These are phyloP conservation scores for Smallanthus sonchifolius DNA, from an alignment of 129 eudicot genomes.

Conservation along the genomic window DNA sequence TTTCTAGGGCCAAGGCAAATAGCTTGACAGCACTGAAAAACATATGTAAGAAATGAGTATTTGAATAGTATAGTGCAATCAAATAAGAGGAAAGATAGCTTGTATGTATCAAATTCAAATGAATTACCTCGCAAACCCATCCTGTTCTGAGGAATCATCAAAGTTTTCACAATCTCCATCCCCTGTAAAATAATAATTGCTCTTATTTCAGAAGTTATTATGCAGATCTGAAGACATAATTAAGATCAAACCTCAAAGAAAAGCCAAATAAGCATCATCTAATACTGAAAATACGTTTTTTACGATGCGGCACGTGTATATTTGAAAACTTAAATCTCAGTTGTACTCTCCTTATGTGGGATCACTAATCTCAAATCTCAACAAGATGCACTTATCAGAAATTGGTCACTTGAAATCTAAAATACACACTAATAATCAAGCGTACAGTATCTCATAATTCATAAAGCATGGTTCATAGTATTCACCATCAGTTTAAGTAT, in stretches of 20 bases:
- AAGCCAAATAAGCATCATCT: not conserved
- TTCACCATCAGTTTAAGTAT: not conserved
- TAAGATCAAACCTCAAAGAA: not conserved
- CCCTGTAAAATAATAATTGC: constrained; percentile 39
- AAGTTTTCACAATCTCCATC: constrained; percentile 31
- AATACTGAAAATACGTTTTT: not conserved
- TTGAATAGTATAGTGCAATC: not conserved
- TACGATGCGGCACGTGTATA: not conserved
- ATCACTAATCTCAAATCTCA: constrained; percentile 8
- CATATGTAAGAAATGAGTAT: constrained; percentile 15
- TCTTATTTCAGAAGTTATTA: not conserved
- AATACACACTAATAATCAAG: constrained; percentile 2
- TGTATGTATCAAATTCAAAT: constrained; percentile 10
- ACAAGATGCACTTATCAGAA: constrained; percentile 2
- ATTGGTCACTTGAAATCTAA: not conserved
- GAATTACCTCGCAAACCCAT: constrained; percentile 62
- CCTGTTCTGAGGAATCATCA: constrained; percentile 38
- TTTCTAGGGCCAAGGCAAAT: constrained; percentile 61
- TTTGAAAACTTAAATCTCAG: not conserved
- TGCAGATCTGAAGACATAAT: constrained; percentile 1
- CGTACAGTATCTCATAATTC: constrained; percentile 10
- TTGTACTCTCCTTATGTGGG: not conserved
- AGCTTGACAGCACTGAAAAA: constrained; percentile 64
- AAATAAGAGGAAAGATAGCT: not conserved
- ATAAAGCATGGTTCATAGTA: constrained; percentile 5